A percentile compares a stretch with the other conserved stretches of the same genome.
Evolutionary conservation across 2,329 filamentous ascomycete species (phyloP).

Genomic region (Nannizziopsis barbatae): DNA sequence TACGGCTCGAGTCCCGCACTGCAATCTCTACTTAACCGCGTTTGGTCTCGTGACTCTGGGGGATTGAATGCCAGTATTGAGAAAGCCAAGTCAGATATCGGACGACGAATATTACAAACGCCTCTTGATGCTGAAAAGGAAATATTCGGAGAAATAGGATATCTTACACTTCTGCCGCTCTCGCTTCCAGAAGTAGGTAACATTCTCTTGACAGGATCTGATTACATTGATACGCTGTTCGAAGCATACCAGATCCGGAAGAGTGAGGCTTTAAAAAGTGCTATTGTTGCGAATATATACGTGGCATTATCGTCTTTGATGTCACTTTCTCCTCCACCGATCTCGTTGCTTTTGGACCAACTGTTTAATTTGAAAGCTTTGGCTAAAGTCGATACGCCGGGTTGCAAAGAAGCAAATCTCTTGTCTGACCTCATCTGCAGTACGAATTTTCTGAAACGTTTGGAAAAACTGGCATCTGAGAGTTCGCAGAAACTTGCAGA

Average conservation of each 20-base stretch:
- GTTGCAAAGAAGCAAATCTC: slow-evolving; percentile 45
- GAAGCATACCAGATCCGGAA: slow-evolving; percentile 45
- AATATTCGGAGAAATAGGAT: slow-evolving; percentile 23
- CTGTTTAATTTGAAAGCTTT: slow-evolving; percentile 67
- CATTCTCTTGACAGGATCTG: slow-evolving; percentile 70
- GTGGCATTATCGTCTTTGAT: slow-evolving; percentile 62
- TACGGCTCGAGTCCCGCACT: slow-evolving; percentile 55
- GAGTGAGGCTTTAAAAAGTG: slow-evolving; percentile 51
- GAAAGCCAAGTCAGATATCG: slow-evolving; percentile 27
- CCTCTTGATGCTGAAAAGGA: slow-evolving; percentile 14
- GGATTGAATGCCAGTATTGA: slow-evolving; percentile 29
- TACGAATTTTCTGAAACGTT: slow-evolving; percentile 55
- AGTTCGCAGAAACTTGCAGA: slow-evolving; percentile 31
- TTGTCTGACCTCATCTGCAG: slow-evolving; percentile 69
- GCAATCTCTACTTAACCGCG: slow-evolving; percentile 41
- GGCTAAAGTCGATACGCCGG: slow-evolving; percentile 49
- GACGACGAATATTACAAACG: slow-evolving; percentile 22
- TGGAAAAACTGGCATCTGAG: slow-evolving; percentile 27
- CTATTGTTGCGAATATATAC: slow-evolving; percentile 62
- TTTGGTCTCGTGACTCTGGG: slow-evolving; percentile 33
- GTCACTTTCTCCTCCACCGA: slow-evolving; percentile 54
- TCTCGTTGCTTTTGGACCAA: slow-evolving; percentile 68
- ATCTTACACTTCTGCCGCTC: slow-evolving; percentile 32
- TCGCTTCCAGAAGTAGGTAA: slow-evolving; percentile 37
- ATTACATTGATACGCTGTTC: slow-evolving; percentile 67